These are phyloP conservation scores for Erythrophleum fordii DNA, from an alignment of 306 rosid species.

Conservation along the genomic window DNA sequence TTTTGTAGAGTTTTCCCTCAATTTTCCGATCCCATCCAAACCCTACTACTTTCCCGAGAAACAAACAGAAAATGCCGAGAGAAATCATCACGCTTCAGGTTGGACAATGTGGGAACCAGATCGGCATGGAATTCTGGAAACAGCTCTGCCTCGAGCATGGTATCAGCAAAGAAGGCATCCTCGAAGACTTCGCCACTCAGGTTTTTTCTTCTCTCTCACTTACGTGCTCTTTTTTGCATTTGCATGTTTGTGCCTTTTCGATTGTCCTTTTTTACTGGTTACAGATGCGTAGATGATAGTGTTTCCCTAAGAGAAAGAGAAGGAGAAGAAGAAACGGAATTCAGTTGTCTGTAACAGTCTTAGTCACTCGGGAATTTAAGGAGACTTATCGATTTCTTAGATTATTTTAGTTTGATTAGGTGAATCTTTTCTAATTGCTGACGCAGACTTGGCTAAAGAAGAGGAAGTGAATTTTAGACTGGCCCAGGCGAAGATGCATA, in stretches of 20 bases:
- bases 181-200: slow-evolving; percentile 99
- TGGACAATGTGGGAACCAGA: slow-evolving; percentile 99
- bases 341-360: not conserved
- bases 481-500: not conserved
- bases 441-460: not conserved
- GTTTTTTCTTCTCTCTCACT: slow-evolving; percentile 37
- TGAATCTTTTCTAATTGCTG: not conserved
- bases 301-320: not conserved
- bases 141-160: slow-evolving; percentile 99
- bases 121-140: slow-evolving; percentile 99
- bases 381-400: not conserved
- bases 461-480: not conserved
- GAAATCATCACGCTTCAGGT: slow-evolving; percentile 97
- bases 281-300: not conserved
- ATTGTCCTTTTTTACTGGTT: not conserved
- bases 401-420: not conserved
- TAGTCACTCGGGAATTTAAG: not conserved
- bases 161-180: slow-evolving; percentile 96
- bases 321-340: not conserved
- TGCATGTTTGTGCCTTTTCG: not conserved
- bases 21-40: slow-evolving; percentile 28
- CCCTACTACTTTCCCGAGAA: slow-evolving; percentile 68
- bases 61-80: slow-evolving; percentile 68
- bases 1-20: too few species aligned
- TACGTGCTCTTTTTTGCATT: not conserved